Base-by-base conservation (phyloP, 257 asterid species). In the Coffea canephora region DNA sequence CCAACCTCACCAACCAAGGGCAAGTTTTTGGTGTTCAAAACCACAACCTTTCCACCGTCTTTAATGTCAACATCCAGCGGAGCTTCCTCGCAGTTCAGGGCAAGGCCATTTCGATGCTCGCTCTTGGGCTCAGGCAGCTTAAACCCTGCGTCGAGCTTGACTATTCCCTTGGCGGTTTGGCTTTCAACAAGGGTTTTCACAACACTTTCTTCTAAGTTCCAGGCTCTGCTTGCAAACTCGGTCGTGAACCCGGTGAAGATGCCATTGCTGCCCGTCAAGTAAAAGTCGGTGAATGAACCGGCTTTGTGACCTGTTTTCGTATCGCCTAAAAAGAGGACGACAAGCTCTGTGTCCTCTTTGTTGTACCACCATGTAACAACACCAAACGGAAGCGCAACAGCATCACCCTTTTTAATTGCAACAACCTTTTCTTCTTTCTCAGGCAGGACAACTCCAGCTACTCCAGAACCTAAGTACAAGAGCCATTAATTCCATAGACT, bases 281-380 rank as follows among this genome's bases (percentile, higher is more conserved):
- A 88, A 83, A 91, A 85, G 76, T 92, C 93, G 13, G 97, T 91
- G 87, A 92, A 91, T 11, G 80, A 54, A 49, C 97, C 96, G 8
- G 91, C 27, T 64, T 86, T 92, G 85, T 91, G 91, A 46, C 89
- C 97, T n/a, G 82, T 89, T 43, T 86, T 81, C 77, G 97, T 92
- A 74, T 91, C 93, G 2, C 97, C 96, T 34, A 92, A 87, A 85
- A 92, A 92, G 82, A 92, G 96, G 77, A 92, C 77, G 1, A 87
- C 93, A 2, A 91, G 89, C 15, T 92, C 96, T 1, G 92, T 54
- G n/a, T 91, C 97, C 21, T 89, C 92, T 76, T 91, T 90, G 95
- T 94, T 94, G 88, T 87, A 90, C 93, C 95, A 92, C 97, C 98
- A 94, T 61, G 94, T 89, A 41, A 90, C 93, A 8, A 90, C 96